phyloP scores from a whole-genome alignment of 2,329 filamentous ascomycete species.

The Xylariaceae sp. region DNA sequence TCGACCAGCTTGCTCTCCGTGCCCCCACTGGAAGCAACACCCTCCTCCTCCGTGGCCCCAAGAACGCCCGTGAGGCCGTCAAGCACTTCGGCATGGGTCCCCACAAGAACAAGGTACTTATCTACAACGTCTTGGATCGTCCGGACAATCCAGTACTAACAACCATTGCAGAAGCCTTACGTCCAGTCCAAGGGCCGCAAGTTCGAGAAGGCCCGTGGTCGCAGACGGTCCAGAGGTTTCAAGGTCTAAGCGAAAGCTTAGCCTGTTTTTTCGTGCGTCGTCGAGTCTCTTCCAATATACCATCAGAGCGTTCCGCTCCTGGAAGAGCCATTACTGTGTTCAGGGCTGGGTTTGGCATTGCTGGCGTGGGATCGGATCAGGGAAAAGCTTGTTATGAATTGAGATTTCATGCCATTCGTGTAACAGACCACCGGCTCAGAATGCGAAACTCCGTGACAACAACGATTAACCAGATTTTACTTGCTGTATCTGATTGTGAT shows the following conservation, averaged over 20 bases:
- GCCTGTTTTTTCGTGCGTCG: constrained; percentile 29
- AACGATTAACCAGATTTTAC: neutral
- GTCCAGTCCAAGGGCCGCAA: constrained; percentile 98
- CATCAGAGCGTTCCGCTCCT: constrained; percentile 25
- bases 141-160: constrained; percentile 30
- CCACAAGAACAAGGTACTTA: constrained; percentile 86
- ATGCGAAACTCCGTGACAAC: constrained; percentile 17
- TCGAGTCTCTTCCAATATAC: constrained; percentile 31
- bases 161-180: constrained; percentile 71
- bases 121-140: constrained; percentile 7
- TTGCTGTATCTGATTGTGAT: neutral
- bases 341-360: constrained; percentile 36
- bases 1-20: constrained; percentile 94
- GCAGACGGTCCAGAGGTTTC: constrained; percentile 97
- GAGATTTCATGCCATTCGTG: constrained; percentile 29
- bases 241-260: constrained; percentile 76
- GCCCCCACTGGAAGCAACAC: constrained; percentile 96
- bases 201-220: constrained; percentile 98
- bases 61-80: constrained; percentile 95
- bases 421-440: constrained; percentile 17
- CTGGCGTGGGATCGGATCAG: constrained; percentile 44
- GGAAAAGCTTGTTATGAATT: constrained; percentile 35
- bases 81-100: constrained; percentile 99
- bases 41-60: constrained; percentile 91
- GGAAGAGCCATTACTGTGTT: constrained; percentile 30